Evolutionary conservation across 2,329 filamentous ascomycete species (phyloP), one percentile per base, ranked within the genome.

Genomic region (Emmonsiellopsis sp.): DNA sequence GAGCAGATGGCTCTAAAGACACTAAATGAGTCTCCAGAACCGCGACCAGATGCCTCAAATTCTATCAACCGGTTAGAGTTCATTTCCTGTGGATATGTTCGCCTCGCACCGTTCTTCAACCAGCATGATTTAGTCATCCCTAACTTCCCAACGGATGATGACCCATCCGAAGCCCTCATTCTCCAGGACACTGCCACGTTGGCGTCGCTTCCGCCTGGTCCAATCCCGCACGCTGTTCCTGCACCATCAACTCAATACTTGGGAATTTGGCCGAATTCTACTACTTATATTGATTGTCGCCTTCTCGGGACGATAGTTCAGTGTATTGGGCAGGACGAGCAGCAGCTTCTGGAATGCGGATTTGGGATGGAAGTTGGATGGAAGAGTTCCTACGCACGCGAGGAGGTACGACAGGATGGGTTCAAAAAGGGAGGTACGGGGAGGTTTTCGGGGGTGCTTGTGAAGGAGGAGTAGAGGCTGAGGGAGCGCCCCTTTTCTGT

Each of bases 41-140:
- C 33, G 11, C 48, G 48, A 6, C 21, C 3, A 14, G 9, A 32
- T 33, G 27, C 27, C 17, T 36, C 36, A 2, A 8, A 9, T 39
- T 63, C 62, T 21, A 63, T 79, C 2, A 57, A 63, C 52, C 63
- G 64, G 11, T 65, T 85, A 33, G 71, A 74, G 1, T 77, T 85
- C 65, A 76, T 75, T 34, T 84, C 81, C 0, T 85, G 82, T 61
- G 83, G 83, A 49, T 85, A 85, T 60, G 78, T 76, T 36, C 64
- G 68, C 5, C 62, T 84, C 1, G 33, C 56, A 0, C 52, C 61
- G 0, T 62, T 62, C 31, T 64, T 75, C 45, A 67, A 74, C 53
- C 69, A 74, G 8, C 64, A 68, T 49, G 57, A 57, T 27, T 61
- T 74, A 6, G 53, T 58, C 45, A 48, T 56, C 27, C 46, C 58